These are phyloP conservation scores for Suillus paluster DNA, from an alignment of 768 basidiomycete species.

Conservation along the genomic window DNA sequence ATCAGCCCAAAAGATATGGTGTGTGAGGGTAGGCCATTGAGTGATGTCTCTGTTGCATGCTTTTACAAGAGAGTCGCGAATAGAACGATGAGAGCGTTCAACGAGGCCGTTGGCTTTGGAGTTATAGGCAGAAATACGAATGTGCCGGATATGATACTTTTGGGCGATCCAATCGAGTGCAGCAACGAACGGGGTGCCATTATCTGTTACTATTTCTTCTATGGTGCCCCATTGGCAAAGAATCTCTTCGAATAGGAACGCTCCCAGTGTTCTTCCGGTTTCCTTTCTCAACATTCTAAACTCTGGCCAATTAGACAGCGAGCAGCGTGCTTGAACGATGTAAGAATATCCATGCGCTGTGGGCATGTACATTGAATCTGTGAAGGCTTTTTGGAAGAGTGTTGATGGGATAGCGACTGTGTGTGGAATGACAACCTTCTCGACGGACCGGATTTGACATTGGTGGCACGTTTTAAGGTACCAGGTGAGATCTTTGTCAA, in stretches of 20 bases:
- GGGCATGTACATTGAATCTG: constrained; percentile 48
- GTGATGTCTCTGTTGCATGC: constrained; percentile 4
- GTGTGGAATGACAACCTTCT: constrained; percentile 29
- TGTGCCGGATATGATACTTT: constrained; percentile 41
- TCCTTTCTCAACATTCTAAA: constrained; percentile 31
- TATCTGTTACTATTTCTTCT: constrained; percentile 46
- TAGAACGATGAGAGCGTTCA: background rate
- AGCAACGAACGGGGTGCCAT: constrained; percentile 36
- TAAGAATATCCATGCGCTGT: constrained; percentile 35
- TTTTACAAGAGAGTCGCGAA: background rate
- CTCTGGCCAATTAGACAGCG: constrained; percentile 39
- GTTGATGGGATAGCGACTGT: background rate
- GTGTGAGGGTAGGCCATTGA: constrained; percentile 35
- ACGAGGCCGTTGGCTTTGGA: constrained; percentile 20
- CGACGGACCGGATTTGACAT: constrained; percentile 37
- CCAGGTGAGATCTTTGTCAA: constrained; percentile 34
- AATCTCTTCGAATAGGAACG: constrained; percentile 41
- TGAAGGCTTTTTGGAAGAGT: constrained; percentile 32
- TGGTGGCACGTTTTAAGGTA: constrained; percentile 40
- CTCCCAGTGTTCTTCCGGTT: constrained; percentile 27
- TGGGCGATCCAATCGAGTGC: constrained; percentile 26
- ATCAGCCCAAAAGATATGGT: constrained; percentile 43
- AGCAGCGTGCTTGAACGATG: constrained; percentile 42
- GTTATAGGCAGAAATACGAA: constrained; percentile 47
- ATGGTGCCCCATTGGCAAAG: constrained; percentile 45